Base-by-base conservation (phyloP, 1,284 basidiomycete genomes). In the Leccinum variabile region DNA sequence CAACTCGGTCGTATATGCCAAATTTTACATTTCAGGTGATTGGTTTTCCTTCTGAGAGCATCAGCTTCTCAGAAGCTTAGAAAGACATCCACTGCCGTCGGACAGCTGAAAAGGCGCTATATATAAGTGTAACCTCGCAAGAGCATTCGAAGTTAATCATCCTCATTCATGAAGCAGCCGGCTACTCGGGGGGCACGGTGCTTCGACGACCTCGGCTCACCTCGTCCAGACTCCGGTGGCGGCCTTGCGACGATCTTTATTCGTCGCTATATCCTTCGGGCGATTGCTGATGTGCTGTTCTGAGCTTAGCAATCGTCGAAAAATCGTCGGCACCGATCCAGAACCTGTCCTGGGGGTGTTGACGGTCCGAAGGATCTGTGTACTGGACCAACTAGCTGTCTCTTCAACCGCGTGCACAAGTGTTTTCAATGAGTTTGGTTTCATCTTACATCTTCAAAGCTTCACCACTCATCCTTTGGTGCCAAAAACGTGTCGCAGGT, bases 51-150 rank as follows among this genome's bases (percentile, higher is more conserved):
- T 14, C 18, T 9, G 22, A 35, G 54, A 39, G 37, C 18, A 16
- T 9, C 37, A 13, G 55, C 14, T 39, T 39, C 18, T 37, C 54
- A 14, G 18, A 16, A 5, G 33, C 54, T 55, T 55, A 37, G 37
- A 32, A 56, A 14, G 25, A 56, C 9, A 56, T 14, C 54, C 54
- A 55, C 54, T 55, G 54, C 54, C 54, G 35, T 39, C 54, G 54
- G 37, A 56, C 37, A 11, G 14, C 28, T 3, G 35, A 56, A 18
- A 37, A 30, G 37, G 55, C 25, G 22, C 22, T 50, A 56, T 56
- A 56, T 56, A 56, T 35, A 30, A 53, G 14, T 32, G 35, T n/a
- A 25, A 8, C 10, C 44, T 18, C n/a, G 44, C 22, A 49, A 49
- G 18, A 25, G 9, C 16, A 25, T 37, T n/a, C 18, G 35, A 39